phyloP scores from a whole-genome alignment of 129 eudicot genomes.

The Smallanthus sonchifolius region DNA sequence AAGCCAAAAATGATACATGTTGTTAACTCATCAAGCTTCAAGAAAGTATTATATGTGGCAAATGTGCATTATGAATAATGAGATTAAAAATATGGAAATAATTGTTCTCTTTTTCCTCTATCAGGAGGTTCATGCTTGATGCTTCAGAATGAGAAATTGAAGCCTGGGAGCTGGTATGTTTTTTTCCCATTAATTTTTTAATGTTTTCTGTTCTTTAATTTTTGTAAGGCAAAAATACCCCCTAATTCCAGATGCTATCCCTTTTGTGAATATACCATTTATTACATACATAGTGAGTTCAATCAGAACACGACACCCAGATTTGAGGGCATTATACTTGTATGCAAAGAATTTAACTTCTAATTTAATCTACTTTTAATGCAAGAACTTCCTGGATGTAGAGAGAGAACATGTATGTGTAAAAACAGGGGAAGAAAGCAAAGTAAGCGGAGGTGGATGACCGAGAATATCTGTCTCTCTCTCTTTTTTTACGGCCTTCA shows the following conservation, averaged over 20 bases:
- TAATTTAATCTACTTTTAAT: neutral
- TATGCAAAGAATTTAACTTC: neutral
- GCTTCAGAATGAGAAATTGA: constrained; percentile 38
- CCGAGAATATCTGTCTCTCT: too few species aligned
- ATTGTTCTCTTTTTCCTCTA: neutral
- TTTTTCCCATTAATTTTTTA: neutral
- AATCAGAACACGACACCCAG: neutral
- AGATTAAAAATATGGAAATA: neutral
- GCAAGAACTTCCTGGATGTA: neutral
- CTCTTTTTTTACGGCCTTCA: too few species aligned
- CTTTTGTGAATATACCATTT: neutral
- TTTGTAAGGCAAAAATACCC: neutral
- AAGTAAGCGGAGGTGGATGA: too few species aligned
- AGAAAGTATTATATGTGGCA: constrained; percentile 3
- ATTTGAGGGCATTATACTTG: neutral
- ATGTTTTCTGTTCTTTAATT: neutral
- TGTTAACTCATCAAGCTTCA: neutral
- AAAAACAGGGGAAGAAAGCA: too few species aligned
- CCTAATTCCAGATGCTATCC: neutral
- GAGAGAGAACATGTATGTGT: too few species aligned
- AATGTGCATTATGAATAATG: neutral
- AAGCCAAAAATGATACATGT: too few species aligned
- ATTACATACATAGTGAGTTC: neutral
- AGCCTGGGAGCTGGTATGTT: constrained; percentile 84
- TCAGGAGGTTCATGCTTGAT: constrained; percentile 55